Conservation (phyloP, 2,329 filamentous ascomycete species). For the Epichloe brachyelytri region DNA sequence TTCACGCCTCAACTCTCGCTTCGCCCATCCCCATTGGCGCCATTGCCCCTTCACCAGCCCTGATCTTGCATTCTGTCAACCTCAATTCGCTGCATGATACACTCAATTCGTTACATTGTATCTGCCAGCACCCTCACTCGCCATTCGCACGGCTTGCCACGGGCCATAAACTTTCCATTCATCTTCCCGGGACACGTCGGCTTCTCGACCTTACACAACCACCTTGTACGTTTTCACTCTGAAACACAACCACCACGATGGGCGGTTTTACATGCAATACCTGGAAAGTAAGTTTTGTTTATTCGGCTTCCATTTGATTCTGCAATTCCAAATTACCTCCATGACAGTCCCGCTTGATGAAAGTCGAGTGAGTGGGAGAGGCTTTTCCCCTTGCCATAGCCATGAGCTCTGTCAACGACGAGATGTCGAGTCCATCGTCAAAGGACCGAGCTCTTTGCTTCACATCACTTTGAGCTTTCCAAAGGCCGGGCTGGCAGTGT, state of each 20-base stretch:
- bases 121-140: not conserved
- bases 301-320: not conserved
- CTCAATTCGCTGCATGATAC: not conserved
- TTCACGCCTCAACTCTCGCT: constrained; percentile 5
- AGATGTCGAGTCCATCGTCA: not conserved
- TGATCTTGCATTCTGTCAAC: constrained; percentile 3
- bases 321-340: not conserved
- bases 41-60: constrained; percentile 31
- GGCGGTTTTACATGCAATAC: constrained; percentile 58
- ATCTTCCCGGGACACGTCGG: constrained; percentile 6
- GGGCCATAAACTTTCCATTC: constrained; percentile 8
- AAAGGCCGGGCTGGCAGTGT: not conserved
- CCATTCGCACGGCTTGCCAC: not conserved
- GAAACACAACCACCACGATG: constrained; percentile 31
- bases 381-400: too few relatives aligned
- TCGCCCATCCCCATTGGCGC: constrained; percentile 33
- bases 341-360: not conserved
- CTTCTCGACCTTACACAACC: not conserved
- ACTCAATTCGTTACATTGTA: not conserved
- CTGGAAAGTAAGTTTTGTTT: constrained; percentile 52
- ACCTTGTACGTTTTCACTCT: constrained; percentile 11
- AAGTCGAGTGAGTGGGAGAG: too few relatives aligned
- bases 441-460: not conserved
- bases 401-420: too few relatives aligned
- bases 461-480: not conserved